Evolutionary conservation across 1,284 basidiomycete species (phyloP), one percentile per base, ranked within the genome.

Genomic region (Sanguinoderma infundibulare): DNA sequence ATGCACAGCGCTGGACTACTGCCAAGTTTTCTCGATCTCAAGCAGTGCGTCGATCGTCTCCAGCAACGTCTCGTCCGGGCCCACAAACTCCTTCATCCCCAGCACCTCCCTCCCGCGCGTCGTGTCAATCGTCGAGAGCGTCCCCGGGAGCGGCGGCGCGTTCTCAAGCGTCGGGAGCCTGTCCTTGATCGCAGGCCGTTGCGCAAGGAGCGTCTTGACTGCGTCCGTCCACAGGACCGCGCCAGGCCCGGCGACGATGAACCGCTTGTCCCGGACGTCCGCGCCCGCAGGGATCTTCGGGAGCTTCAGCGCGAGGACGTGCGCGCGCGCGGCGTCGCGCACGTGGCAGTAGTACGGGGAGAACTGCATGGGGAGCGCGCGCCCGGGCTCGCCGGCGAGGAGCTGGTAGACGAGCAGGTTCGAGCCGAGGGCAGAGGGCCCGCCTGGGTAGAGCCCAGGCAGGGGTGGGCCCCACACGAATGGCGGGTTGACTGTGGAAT

Each of bases 291-390:
- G 34, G 14, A 57, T 24, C 40, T 63, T 63, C 20, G 66, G 67
- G 7, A 70, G 46, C 20, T 35, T 28, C 20, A 74, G 64, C 20
- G 69, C 66, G 17, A 55, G 51, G 26, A 74, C 61, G 47, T 66
- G 65, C 1, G 64, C 68, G 2, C 57, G 61, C 15, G 73, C 73
- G 36, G 65, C 69, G 60, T 74, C 73, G 30, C 69, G 65, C n/a
- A 73, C 70, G 57, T 74, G 69, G 51, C 55, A 57, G 38, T 47
- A 63, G 49, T 20, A 60, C 9, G 62, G 62, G 20, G 59, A 44
- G 6, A 57, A 39, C 67, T 61, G 55, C 14, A 22, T 22, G 1
- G 59, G 59, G 15, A 61, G 59, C 14, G 63, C 59, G 2, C 56
- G 59, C 5, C 56, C 59, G 5, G 53, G 53, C 22, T 53, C 50